Conservation (phyloP, 1,284 basidiomycete genomes). For the Sphaerobolus stellatus region DNA sequence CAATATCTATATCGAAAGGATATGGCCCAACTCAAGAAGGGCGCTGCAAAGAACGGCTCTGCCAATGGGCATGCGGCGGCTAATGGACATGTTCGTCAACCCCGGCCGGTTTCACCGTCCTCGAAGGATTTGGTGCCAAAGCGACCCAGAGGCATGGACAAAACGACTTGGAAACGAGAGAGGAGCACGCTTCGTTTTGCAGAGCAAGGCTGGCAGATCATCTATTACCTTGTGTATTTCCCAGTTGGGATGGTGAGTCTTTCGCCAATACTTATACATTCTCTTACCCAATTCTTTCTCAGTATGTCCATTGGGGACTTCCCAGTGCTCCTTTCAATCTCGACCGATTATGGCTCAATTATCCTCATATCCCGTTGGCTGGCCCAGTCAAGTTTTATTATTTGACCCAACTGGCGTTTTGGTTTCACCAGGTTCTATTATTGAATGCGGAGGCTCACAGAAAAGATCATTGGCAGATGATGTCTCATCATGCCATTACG, state of each 20-base stretch:
- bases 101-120: constrained; percentile 29
- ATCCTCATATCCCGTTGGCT: constrained; percentile 80
- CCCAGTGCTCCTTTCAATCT: constrained; percentile 70
- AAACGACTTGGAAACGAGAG: constrained; percentile 38
- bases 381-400: constrained; percentile 89
- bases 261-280: constrained; percentile 12
- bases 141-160: constrained; percentile 30
- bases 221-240: constrained; percentile 81
- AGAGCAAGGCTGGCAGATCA: constrained; percentile 89
- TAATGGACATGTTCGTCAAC: background rate
- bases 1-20: constrained; percentile 63
- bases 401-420: constrained; percentile 89
- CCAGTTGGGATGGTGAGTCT: constrained; percentile 75
- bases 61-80: constrained; percentile 8
- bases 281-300: constrained; percentile 10
- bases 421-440: constrained; percentile 88
- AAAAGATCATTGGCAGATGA: constrained; percentile 96
- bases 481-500: constrained; percentile 92
- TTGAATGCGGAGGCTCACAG: constrained; percentile 91
- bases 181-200: constrained; percentile 84
- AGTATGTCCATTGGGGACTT: constrained; percentile 80
- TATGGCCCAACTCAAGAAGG: constrained; percentile 25
- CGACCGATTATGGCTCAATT: constrained; percentile 73
- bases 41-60: constrained; percentile 27
- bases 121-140: constrained; percentile 34